phyloP scores from a whole-genome alignment of 2,329 filamentous ascomycete genomes.

The Alternaria brassicicola region DNA sequence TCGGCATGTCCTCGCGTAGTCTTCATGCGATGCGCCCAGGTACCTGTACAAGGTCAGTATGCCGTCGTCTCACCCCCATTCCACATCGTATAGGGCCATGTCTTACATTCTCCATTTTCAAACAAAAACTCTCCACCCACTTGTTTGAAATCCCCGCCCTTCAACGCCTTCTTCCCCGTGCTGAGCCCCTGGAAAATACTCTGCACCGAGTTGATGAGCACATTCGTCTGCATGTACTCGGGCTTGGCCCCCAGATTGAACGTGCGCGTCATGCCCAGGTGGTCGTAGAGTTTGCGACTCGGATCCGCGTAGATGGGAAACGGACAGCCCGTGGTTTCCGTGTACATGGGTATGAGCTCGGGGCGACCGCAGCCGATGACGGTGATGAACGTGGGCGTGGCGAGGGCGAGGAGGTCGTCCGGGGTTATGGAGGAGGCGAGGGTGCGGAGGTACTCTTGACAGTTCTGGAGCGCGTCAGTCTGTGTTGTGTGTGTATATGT shows the following conservation, averaged over 20 bases:
- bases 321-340: constrained; percentile 64
- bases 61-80: too few relatives aligned
- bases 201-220: constrained; percentile 54
- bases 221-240: constrained; percentile 66
- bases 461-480: constrained; percentile 60
- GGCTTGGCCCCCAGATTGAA: constrained; percentile 67
- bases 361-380: constrained; percentile 76
- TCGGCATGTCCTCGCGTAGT: constrained; percentile 80
- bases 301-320: constrained; percentile 83
- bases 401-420: constrained; percentile 54
- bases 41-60: too few relatives aligned
- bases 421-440: constrained; percentile 64
- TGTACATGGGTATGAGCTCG: constrained; percentile 70
- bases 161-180: constrained; percentile 63
- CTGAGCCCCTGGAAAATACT: constrained; percentile 67
- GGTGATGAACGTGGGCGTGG: constrained; percentile 65
- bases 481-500: background rate
- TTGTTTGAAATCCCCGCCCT: constrained; percentile 70
- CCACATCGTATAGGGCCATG: too few relatives aligned
- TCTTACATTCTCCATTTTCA: constrained; percentile 65
- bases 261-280: constrained; percentile 72
- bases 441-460: constrained; percentile 73
- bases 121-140: constrained; percentile 83
- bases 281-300: constrained; percentile 67
- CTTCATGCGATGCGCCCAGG: constrained; percentile 83